These are phyloP conservation scores for Melaleuca quinquenervia DNA, from an alignment of 345 rosid genomes.

Conservation along the genomic window DNA sequence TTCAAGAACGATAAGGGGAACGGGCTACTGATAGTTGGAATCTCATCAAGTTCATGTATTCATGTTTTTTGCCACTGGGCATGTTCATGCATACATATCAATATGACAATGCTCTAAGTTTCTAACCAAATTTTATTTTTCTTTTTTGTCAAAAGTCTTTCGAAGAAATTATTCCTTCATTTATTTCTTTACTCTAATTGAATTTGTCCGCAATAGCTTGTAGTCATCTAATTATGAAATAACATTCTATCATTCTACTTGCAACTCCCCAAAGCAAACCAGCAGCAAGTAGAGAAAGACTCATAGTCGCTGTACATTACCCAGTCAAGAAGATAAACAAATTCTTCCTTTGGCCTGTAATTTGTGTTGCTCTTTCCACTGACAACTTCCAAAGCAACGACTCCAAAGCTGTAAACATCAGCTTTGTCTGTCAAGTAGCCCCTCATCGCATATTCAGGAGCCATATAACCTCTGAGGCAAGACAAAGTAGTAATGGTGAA, in stretches of 20 bases:
- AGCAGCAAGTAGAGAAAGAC: not conserved
- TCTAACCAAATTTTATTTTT: not conserved
- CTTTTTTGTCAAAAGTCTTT: not conserved
- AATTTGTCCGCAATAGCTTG: not conserved
- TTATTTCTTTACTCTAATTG: not conserved
- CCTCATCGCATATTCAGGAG: conserved; percentile 98
- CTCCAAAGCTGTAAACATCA: conserved; percentile 87
- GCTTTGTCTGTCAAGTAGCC: conserved; percentile 96
- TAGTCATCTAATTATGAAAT: not conserved
- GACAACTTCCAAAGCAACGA: conserved; percentile 68
- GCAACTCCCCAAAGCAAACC: not conserved
- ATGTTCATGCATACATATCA: not conserved
- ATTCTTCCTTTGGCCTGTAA: conserved; percentile 92
- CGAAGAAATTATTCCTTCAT: not conserved
- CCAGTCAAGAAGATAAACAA: conserved; percentile 93
- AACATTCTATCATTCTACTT: not conserved
- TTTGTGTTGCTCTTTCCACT: conserved; percentile 95
- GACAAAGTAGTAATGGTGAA: not conserved
- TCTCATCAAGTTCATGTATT: not conserved
- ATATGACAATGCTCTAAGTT: not conserved
- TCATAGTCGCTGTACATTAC: conserved; percentile 11
- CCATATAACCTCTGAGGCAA: conserved; percentile 78
- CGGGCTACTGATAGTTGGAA: not conserved
- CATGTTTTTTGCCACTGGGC: not conserved
- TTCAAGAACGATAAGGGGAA: not conserved